Evolutionary conservation across 768 basidiomycete genomes (phyloP).

Genomic region (Russula brevipes): DNA sequence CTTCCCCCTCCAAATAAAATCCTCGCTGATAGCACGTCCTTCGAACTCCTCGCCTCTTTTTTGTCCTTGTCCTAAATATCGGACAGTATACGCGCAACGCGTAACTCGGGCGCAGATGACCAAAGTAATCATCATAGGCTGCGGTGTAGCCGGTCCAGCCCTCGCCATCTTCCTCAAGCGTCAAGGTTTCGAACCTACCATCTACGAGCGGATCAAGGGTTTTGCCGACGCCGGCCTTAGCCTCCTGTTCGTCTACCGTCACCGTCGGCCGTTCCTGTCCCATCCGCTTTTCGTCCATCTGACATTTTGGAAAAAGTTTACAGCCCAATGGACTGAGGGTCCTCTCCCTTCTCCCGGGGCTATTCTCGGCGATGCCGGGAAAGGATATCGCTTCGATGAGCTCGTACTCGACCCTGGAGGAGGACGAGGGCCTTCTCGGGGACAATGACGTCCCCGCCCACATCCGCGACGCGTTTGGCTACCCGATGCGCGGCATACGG

Average conservation of each 20-base stretch:
- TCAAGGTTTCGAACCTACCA: conserved; percentile 18
- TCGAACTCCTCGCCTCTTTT: not conserved
- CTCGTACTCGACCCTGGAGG: conserved; percentile 25
- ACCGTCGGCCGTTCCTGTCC: not conserved
- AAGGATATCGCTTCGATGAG: conserved; percentile 15
- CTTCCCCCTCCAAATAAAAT: not conserved
- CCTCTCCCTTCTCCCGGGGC: conserved; percentile 16
- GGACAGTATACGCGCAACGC: not conserved
- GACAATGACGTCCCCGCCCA: conserved; percentile 27
- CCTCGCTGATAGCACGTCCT: too few relatives aligned
- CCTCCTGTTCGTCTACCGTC: conserved; percentile 16
- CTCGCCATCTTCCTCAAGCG: conserved; percentile 25
- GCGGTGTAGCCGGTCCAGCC: conserved; percentile 23
- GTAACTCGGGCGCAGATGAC: not conserved
- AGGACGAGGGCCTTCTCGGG: conserved; percentile 30
- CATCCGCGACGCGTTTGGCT: conserved; percentile 27
- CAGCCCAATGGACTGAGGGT: conserved; percentile 24
- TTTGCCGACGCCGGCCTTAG: conserved; percentile 21
- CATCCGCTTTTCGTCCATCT: not conserved
- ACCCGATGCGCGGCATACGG: conserved; percentile 32
- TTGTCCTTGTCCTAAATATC: not conserved
- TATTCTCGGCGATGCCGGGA: conserved; percentile 15
- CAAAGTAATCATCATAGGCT: conserved; percentile 25
- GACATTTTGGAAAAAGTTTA: conserved; percentile 11
- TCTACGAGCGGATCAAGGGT: conserved; percentile 21